These are phyloP conservation scores for Drechslerella stenobrocha DNA, from an alignment of 2,329 filamentous ascomycete genomes.

Conservation along the genomic window DNA sequence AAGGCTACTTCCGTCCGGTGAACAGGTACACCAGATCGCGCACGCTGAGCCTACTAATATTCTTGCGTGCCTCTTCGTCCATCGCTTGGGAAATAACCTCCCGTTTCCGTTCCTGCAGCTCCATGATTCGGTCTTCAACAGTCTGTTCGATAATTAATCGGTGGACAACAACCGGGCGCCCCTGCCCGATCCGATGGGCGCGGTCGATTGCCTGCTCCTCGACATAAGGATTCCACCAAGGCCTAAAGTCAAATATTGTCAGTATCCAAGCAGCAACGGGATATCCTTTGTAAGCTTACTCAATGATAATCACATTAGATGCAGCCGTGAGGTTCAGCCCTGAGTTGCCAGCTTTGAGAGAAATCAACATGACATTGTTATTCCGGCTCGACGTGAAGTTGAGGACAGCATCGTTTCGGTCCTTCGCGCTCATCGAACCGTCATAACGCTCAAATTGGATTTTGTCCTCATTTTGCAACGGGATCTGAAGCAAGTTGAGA, in stretches of 20 bases:
- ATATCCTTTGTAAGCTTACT: constrained; percentile 56
- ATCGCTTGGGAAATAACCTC: constrained; percentile 76
- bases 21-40: constrained; percentile 69
- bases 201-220: constrained; percentile 91
- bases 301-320: constrained; percentile 83
- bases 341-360: constrained; percentile 78
- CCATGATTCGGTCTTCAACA: constrained; percentile 83
- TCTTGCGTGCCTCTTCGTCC: constrained; percentile 71
- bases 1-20: too few relatives aligned
- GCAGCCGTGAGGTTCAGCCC: constrained; percentile 84
- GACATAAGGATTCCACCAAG: constrained; percentile 71
- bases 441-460: constrained; percentile 69
- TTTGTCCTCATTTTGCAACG: constrained; percentile 62
- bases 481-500: constrained; percentile 75
- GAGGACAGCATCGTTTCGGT: constrained; percentile 69
- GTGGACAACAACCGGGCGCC: constrained; percentile 73
- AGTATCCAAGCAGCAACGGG: constrained; percentile 65
- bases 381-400: constrained; percentile 67
- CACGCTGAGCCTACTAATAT: constrained; percentile 67
- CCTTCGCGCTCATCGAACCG: constrained; percentile 69
- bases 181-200: constrained; percentile 83
- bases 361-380: constrained; percentile 73
- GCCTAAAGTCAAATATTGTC: constrained; percentile 15
- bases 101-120: constrained; percentile 76
- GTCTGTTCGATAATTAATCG: constrained; percentile 75